These are phyloP conservation scores for Yarrowia yakushimensis DNA, from an alignment of 805 yeast genomes.

Conservation along the genomic window DNA sequence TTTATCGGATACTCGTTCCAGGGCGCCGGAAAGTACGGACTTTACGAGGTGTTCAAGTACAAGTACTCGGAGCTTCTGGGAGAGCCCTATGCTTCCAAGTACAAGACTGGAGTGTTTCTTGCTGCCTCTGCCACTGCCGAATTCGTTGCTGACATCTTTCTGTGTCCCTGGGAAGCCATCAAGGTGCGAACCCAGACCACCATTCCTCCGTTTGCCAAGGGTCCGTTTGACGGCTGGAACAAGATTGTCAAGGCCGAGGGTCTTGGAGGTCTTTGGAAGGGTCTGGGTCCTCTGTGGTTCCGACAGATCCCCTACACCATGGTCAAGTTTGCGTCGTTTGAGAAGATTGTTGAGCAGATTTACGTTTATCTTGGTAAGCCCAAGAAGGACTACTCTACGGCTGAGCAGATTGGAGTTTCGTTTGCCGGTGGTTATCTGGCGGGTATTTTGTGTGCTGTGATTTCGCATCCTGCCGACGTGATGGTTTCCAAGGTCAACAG, in stretches of 20 bases:
- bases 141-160: conserved; percentile 80
- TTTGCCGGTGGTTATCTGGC: conserved; percentile 96
- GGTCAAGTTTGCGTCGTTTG: conserved; percentile 95
- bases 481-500: conserved; percentile 91
- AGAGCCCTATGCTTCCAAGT: conserved; percentile 53
- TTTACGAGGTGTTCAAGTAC: conserved; percentile 87
- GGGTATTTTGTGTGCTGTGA: conserved; percentile 93
- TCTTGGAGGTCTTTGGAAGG: conserved; percentile 73
- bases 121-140: conserved; percentile 93
- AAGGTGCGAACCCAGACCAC: conserved; percentile 94
- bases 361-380: conserved; percentile 70
- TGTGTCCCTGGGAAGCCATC: conserved; percentile 94
- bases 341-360: conserved; percentile 78
- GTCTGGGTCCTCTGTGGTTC: conserved; percentile 88
- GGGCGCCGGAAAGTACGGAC: conserved; percentile 97
- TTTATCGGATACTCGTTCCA: conserved; percentile 89
- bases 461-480: conserved; percentile 98
- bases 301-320: conserved; percentile 98
- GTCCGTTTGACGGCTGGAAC: conserved; percentile 61
- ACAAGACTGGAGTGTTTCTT: conserved; percentile 70
- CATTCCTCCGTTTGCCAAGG: conserved; percentile 73
- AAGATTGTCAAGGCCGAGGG: conserved; percentile 69
- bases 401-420: conserved; percentile 90
- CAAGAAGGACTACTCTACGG: conserved; percentile 62
- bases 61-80: conserved; percentile 68